Evolutionary conservation across 495 filamentous ascomycete species (phyloP), one percentile per base, ranked within the genome.

Genomic region (Astrocystis sublimbata): DNA sequence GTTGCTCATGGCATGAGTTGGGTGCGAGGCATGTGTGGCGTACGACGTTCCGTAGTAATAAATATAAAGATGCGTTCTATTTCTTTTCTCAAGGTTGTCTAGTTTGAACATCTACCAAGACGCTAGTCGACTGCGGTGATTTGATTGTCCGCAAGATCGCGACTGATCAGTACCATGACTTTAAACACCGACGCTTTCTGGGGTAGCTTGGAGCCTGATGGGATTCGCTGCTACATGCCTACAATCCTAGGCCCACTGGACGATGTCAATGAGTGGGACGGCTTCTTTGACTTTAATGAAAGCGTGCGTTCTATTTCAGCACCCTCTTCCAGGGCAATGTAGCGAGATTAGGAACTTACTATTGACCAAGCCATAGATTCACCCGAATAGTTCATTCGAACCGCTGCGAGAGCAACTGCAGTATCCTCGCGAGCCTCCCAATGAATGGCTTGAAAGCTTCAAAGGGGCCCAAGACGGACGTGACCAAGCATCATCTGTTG

Each of bases 281-380:
- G 31, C n/a, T 7, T 58, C 5, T 36, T 45, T 19, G 42, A 47
- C n/a, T 33, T 56, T 19, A 36, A 21, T 36, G 55, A 58, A 36
- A 47, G 10, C 28, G 55, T 58, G 21, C 28, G 40, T 45, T 13
- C 17, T 4, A 36, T 24, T 10, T 23, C 10, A 13, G 10, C 13
- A 26, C 0, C 28, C 40, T 30, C 19, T 17, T 8, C 5, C 13
- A 10, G 21, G 51, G 17, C 12, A 23, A 4, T 21, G 10, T 15
- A 6, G 0, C n/a, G n/a, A n/a, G n/a, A n/a, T 2, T 15, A 21
- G n/a, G 4, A 31, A 13, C 38, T 4, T 7, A 6, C 30, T 56
- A 56, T 42, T n/a, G 12, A 6, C 8, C 7, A 4, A 12, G 2
- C 10, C 3, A 21, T 21, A 55, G 53, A 56, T 56, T 21, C 36